A percentile compares a stretch with the other conserved stretches of the same genome.
These are phyloP conservation scores for Epichloe elymi DNA, from an alignment of 2,329 filamentous ascomycete species.

Conservation along the genomic window DNA sequence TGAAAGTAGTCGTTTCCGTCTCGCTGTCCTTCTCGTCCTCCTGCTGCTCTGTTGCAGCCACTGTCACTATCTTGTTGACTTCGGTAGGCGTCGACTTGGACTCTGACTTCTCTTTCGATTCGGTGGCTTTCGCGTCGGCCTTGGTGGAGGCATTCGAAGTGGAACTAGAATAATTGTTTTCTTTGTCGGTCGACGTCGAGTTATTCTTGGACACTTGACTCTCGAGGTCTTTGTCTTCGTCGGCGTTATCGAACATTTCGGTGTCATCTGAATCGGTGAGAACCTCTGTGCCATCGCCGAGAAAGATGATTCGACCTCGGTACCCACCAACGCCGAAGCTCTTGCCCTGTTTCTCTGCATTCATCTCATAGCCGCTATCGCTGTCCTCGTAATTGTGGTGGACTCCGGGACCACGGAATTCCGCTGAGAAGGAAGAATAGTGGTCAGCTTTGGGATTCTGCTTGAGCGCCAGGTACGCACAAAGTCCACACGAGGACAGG, in stretches of 20 bases:
- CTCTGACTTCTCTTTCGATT: slow-evolving; percentile 8
- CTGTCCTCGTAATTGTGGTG: slow-evolving; percentile 75
- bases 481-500: slow-evolving; percentile 7
- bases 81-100: slow-evolving; percentile 6
- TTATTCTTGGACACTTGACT: slow-evolving; percentile 63
- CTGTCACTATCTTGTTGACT: not conserved
- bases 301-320: slow-evolving; percentile 79
- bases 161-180: slow-evolving; percentile 1
- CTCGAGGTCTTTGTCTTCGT: slow-evolving; percentile 75
- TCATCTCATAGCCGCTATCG: slow-evolving; percentile 63
- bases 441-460: slow-evolving; percentile 13
- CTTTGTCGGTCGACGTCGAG: slow-evolving; percentile 15
- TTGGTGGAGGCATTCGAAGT: slow-evolving; percentile 9
- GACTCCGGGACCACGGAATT: slow-evolving; percentile 72
- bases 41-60: slow-evolving; percentile 6
- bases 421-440: slow-evolving; percentile 39
- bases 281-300: slow-evolving; percentile 90
- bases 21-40: slow-evolving; percentile 15
- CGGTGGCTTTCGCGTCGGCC: slow-evolving; percentile 8
- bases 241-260: slow-evolving; percentile 81
- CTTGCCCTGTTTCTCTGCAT: slow-evolving; percentile 51
- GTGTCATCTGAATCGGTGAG: slow-evolving; percentile 78
- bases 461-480: slow-evolving; percentile 4
- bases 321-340: slow-evolving; percentile 56
- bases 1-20: slow-evolving; percentile 11